Conservation (phyloP, 352 stramenopile species). For the Globisporangium carolinianum region DNA sequence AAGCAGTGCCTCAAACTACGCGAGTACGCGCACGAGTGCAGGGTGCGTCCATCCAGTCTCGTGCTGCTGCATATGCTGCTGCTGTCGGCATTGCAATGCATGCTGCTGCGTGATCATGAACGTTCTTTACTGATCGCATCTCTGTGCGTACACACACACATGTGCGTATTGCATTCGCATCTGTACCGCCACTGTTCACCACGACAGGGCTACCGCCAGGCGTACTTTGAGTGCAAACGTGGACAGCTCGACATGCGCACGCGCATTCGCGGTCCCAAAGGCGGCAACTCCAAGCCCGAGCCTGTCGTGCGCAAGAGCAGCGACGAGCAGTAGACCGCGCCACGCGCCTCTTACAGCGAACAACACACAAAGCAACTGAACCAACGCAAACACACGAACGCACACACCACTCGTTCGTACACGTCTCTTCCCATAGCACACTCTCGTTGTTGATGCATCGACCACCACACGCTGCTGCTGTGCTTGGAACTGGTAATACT, state of each 20-base stretch:
- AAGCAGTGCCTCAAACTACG: constrained; percentile 73
- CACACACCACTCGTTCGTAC: no score
- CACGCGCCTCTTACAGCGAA: background rate
- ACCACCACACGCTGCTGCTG: no score
- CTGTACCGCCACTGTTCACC: background rate
- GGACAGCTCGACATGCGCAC: constrained; percentile 82
- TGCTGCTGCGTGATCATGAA: background rate
- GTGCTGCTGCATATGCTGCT: no score
- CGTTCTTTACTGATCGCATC: no score
- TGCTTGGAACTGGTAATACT: no score
- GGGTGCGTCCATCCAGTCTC: constrained; percentile 18
- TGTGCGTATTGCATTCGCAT: no score
- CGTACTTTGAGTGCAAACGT: constrained; percentile 84
- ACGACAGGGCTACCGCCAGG: constrained; percentile 54
- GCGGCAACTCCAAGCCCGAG: constrained; percentile 45
- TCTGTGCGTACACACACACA: no score
- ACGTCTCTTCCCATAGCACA: no score
- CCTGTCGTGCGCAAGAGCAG: constrained; percentile 11
- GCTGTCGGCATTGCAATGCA: background rate
- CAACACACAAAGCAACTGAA: background rate
- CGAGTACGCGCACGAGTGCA: constrained; percentile 65
- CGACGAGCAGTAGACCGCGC: background rate
- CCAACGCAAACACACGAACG: background rate
- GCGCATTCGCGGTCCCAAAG: constrained; percentile 71
- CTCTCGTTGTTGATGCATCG: no score